Evolutionary conservation across 306 rosid species (phyloP).

Genomic region (Fragaria iinumae): DNA sequence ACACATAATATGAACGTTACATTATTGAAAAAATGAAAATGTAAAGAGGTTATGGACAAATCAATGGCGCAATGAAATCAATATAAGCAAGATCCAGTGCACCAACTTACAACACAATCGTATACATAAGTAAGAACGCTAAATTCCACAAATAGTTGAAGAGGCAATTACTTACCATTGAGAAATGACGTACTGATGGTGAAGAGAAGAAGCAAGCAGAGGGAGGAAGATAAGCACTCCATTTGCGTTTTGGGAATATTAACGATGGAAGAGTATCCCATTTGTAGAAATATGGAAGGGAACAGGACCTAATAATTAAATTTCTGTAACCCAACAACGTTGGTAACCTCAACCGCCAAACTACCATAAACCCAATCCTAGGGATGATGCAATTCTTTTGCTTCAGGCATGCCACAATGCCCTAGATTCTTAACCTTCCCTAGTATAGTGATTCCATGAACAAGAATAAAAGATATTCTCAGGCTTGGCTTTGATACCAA

Average conservation of each 20-base stretch:
- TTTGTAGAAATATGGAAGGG: constrained; percentile 29
- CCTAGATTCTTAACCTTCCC: constrained; percentile 51
- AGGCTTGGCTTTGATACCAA: constrained; percentile 51
- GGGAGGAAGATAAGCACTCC: constrained; percentile 40
- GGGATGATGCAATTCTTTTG: constrained; percentile 53
- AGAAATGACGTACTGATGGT: constrained; percentile 27
- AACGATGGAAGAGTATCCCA: constrained; percentile 38
- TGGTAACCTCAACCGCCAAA: constrained; percentile 25
- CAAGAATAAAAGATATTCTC: constrained; percentile 48
- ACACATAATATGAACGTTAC: background rate
- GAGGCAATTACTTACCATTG: constrained; percentile 39
- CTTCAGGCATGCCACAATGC: constrained; percentile 43
- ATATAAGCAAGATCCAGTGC: background rate
- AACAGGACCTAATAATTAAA: constrained; percentile 6
- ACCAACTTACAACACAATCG: background rate
- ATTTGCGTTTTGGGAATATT: constrained; percentile 33
- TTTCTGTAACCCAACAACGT: constrained; percentile 43
- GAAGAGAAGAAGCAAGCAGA: constrained; percentile 47
- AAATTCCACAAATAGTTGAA: background rate
- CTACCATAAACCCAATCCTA: constrained; percentile 10
- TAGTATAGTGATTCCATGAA: constrained; percentile 22
- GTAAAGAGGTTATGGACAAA: background rate
- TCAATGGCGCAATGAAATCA: background rate
- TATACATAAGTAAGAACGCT: background rate
- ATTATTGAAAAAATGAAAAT: background rate